A percentile compares a stretch with the other conserved stretches of the same genome.
Conservation (phyloP, 2,329 filamentous ascomycete species). For the Trichoderma asperellum region DNA sequence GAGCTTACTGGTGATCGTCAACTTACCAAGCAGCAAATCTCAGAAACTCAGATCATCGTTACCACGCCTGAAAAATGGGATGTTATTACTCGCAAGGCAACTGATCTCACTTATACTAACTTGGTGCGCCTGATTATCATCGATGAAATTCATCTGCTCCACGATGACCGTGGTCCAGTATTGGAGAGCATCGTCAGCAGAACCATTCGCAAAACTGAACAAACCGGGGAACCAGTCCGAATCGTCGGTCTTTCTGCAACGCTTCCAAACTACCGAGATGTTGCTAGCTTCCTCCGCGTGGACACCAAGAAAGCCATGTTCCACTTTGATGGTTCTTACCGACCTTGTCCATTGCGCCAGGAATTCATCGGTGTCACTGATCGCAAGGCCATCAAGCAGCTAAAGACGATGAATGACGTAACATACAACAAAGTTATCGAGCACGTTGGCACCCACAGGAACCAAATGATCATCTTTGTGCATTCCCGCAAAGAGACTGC, state of each 20-base stretch:
- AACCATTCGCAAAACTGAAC: slow-evolving; percentile 89
- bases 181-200: slow-evolving; percentile 95
- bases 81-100: slow-evolving; percentile 96
- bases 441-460: slow-evolving; percentile 87
- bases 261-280: slow-evolving; percentile 93
- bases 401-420: slow-evolving; percentile 99
- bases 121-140: slow-evolving; percentile 96
- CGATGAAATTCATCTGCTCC: slow-evolving; percentile 95
- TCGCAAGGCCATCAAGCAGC: slow-evolving; percentile 96
- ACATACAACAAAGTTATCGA: slow-evolving; percentile 97
- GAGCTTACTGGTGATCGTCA: slow-evolving; percentile 97
- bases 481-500: slow-evolving; percentile 98
- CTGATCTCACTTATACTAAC: slow-evolving; percentile 94
- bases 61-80: slow-evolving; percentile 99
- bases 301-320: slow-evolving; percentile 85
- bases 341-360: slow-evolving; percentile 91
- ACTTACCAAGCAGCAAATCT: slow-evolving; percentile 97
- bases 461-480: slow-evolving; percentile 99
- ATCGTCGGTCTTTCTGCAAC: slow-evolving; percentile 93
- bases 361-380: slow-evolving; percentile 98
- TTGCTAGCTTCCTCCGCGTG: slow-evolving; percentile 91
- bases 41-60: slow-evolving; percentile 96
- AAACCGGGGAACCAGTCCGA: slow-evolving; percentile 90
- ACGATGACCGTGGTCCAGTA: slow-evolving; percentile 96
- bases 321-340: slow-evolving; percentile 93